Evolutionary conservation across 1,284 basidiomycete species (phyloP).

Genomic region (Rhodotorula glutinis): DNA sequence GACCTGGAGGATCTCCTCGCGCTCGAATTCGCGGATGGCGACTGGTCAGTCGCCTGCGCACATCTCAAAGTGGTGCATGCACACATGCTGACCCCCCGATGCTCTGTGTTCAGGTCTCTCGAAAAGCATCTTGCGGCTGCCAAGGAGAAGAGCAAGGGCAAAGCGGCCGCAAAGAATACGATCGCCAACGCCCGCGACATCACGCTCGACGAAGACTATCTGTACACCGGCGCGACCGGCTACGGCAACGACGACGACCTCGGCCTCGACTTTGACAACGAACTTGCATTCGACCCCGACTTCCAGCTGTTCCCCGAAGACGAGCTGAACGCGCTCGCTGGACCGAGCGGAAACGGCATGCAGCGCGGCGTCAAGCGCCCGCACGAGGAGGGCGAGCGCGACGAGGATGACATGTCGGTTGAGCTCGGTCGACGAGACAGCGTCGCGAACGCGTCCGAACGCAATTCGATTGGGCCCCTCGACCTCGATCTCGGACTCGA

Average conservation of each 20-base stretch:
- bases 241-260: constrained; percentile 15
- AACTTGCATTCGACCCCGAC: constrained; percentile 22
- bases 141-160: constrained; percentile 27
- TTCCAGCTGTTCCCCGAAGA: constrained; percentile 29
- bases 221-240: constrained; percentile 9
- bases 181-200: constrained; percentile 40
- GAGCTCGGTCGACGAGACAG: constrained; percentile 28
- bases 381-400: constrained; percentile 14
- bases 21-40: constrained; percentile 23
- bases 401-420: constrained; percentile 26
- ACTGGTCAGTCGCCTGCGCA: constrained; percentile 9
- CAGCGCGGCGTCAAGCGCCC: constrained; percentile 18
- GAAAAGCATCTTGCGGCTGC: constrained; percentile 25
- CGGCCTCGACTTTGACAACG: constrained; percentile 18
- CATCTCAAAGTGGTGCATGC: too few relatives aligned
- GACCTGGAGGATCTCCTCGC: constrained; percentile 36
- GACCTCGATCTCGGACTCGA: constrained; percentile 24
- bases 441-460: constrained; percentile 23
- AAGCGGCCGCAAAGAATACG: constrained; percentile 11
- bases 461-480: constrained; percentile 21
- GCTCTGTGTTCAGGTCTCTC: constrained; percentile 18
- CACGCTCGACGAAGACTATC: constrained; percentile 37
- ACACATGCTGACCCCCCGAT: neutral
- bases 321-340: constrained; percentile 15
- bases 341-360: neutral